phyloP scores from a whole-genome alignment of 495 filamentous ascomycete genomes.

The Cercophora samala region DNA sequence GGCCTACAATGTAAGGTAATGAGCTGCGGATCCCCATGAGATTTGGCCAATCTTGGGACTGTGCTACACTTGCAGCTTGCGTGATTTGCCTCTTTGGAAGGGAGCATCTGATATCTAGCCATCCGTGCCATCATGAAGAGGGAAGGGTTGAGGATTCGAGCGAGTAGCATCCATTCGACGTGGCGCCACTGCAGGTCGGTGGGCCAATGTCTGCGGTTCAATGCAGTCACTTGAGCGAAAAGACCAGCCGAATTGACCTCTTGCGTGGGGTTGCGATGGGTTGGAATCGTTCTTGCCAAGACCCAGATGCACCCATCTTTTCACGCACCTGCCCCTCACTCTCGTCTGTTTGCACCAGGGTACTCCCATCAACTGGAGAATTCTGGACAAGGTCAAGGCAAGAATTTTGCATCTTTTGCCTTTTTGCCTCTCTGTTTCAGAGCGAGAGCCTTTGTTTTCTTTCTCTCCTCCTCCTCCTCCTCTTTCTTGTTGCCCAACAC shows the following conservation, averaged over 20 bases:
- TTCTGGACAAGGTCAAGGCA: conserved; percentile 12
- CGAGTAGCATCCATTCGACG: conserved; percentile 36
- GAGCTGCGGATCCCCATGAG: conserved; percentile 4
- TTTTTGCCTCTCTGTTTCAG: conserved; percentile 5
- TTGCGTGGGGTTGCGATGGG: conserved; percentile 30
- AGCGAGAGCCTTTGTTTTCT: conserved; percentile 12
- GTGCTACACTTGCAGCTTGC: conserved; percentile 9
- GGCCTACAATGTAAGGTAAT: conserved; percentile 9
- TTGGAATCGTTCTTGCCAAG: conserved; percentile 25
- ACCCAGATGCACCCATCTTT: conserved; percentile 15
- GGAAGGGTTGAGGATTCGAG: background rate
- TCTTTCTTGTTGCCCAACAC: background rate
- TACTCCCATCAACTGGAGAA: conserved; percentile 13
- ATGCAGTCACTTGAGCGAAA: conserved; percentile 42
- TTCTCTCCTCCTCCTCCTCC: background rate
- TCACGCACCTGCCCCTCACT: conserved; percentile 15
- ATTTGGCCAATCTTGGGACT: conserved; percentile 20
- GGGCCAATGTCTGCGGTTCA: conserved; percentile 35
- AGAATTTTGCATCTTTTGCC: conserved; percentile 7
- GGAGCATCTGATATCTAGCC: too few species aligned
- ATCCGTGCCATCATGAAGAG: background rate
- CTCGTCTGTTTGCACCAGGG: conserved; percentile 23
- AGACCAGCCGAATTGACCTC: conserved; percentile 26
- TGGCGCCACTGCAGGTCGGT: conserved; percentile 47
- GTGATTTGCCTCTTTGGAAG: conserved; percentile 13